These are phyloP conservation scores for Isoetes engelmannii DNA, from an alignment of 83 land plant species.

Conservation along the genomic window DNA sequence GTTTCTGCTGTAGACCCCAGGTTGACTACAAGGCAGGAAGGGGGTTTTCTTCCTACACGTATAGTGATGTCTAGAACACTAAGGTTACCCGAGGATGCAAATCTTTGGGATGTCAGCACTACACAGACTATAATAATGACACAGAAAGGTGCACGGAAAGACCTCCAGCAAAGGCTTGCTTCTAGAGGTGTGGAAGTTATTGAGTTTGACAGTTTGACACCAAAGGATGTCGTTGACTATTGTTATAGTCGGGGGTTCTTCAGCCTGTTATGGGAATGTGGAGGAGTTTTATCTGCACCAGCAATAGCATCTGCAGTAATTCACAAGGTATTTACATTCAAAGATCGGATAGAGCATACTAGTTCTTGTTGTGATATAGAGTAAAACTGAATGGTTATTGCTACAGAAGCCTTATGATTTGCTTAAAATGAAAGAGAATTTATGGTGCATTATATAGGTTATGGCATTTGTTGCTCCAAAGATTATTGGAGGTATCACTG, in stretches of 20 bases:
- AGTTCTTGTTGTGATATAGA: too few species aligned
- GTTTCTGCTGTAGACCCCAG: conserved; percentile 58
- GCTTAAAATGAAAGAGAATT: too few species aligned
- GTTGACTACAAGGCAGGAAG: conserved; percentile 93
- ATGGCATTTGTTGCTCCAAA: conserved; percentile 94
- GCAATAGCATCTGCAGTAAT: conserved; percentile 81
- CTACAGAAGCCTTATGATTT: background rate
- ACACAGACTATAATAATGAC: conserved; percentile 84
- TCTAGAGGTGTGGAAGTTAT: conserved; percentile 90
- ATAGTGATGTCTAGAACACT: conserved; percentile 86
- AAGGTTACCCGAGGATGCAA: conserved; percentile 72
- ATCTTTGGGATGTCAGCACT: conserved; percentile 72
- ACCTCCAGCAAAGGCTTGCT: conserved; percentile 63
- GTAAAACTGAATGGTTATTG: background rate
- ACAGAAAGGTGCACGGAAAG: conserved; percentile 78
- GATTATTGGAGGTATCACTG: conserved; percentile 88
- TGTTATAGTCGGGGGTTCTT: conserved; percentile 86
- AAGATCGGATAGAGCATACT: too few species aligned
- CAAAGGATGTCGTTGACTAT: conserved; percentile 84
- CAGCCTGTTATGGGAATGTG: conserved; percentile 93
- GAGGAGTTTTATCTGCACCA: conserved; percentile 85
- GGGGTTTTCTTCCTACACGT: conserved; percentile 72
- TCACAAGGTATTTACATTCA: conserved; percentile 50
- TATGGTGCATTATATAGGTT: conserved; percentile 41
- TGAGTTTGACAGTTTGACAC: conserved; percentile 84